Base-by-base conservation (phyloP, 1,284 basidiomycete genomes). In the Pyrrhoderma lamaoense region DNA sequence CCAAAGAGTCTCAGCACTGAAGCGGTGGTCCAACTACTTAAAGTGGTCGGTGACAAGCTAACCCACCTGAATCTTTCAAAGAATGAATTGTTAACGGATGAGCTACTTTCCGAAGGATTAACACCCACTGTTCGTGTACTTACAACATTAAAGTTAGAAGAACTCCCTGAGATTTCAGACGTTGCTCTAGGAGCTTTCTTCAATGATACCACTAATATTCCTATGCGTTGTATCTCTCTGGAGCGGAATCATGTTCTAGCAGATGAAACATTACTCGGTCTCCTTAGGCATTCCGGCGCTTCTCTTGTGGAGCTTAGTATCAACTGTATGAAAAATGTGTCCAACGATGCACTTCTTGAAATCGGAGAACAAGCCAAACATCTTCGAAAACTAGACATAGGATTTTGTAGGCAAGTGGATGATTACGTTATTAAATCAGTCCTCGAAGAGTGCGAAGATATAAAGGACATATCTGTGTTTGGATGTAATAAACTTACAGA, bases 391-490 rank as follows among this genome's bases (percentile, higher is more conserved):
- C 61, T 98, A 34, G 90, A 99, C 61, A 65, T 96, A 4, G 86
- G 93, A 1, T 99, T 91, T 77, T 94, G 93, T 58, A 71, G 95
- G 39, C 76, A 80, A 35, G 75, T 91, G 27, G 87, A 94, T 58
- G 89, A 99, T 65, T 92, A 85, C 61, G 72, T 88, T 1, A 67
- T 98, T 55, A 85, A 89, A 64, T 74, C 68, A 18, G 68, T 92
- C 60, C 64, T 92, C 57, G 80, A 87, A 13, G 70, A 69, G 0
- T 71, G 71, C 47, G 58, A 56, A 43, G 56, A 58, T 3, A 43
- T 58, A 14, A 39, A 42, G 22, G 58, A 59, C 36, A 62, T 64
- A 36, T 57, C 60, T 11, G 58, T 62, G 31, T 55, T 56, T 43
- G 63, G 68, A 1, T 80, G 79, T 54, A 60, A 61, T 22, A 66